Evolutionary conservation across 2,329 filamentous ascomycete genomes (phyloP), one percentile per base, ranked within the genome.

Genomic region (Fusarium metavorans): DNA sequence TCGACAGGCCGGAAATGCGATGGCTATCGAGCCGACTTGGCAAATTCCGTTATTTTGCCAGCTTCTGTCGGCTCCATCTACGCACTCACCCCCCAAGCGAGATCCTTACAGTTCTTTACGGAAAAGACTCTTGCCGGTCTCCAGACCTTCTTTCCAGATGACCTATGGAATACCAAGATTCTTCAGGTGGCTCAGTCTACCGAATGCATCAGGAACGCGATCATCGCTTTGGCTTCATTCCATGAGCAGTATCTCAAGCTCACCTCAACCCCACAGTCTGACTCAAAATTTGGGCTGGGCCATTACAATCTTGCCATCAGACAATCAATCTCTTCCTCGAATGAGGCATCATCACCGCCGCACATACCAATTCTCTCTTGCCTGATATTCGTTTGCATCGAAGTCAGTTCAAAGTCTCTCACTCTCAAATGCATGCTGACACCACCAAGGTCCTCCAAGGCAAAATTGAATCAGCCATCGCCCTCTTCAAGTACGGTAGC

Each of bases 381-480:
- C 52, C 37, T 74, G 4, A 74, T 74, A 4, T 74, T 74, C 9
- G 64, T 74, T 1, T 74, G 71, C 3, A 74, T 74, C 14, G 71
- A 74, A 30, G 71, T 63, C 23, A 10, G 23, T 3, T 10, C 0
- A 5, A 50, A 6, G 2, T 4, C 27, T 5, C 8, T 14, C 13
- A 0, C 2, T 5, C 3, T 0, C 4, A 1, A 11, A 23, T 11
- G 14, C 6, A 6, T 2, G 3, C 4, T 23, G 0, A 41, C n/a
- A 10, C 37, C 71, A 6, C 5, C 2, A 32, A 74, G 72, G 23
- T 74, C 4, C 67, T 74, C 2, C 72, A 74, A 18, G 71, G 71
- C 5, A 74, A 74, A 8, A 74, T 65, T 2, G 57, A 66, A 18
- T 68, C 72, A 0, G 68, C 71, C 6, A 66, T 74, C 5, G 6